Percentiles rank a stretch among this genome's conserved stretches.
phyloP scores from a whole-genome alignment of 169 alveolate species.

The Cryptosporidium sp. region DNA sequence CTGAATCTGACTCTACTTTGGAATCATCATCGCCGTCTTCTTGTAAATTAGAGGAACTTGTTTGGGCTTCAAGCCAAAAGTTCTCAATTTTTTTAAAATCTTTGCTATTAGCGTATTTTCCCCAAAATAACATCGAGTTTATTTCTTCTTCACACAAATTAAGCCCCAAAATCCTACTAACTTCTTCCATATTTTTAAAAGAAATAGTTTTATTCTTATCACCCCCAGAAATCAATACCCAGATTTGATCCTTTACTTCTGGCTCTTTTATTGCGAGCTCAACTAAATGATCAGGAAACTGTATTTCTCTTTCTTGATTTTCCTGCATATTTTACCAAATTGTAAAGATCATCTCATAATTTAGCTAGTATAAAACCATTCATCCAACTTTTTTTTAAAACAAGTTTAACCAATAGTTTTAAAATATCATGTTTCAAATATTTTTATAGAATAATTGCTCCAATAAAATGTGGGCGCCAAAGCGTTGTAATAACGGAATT shows the following conservation, averaged over 20 bases:
- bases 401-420: no score
- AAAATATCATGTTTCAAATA: no score
- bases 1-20: constrained; percentile 8
- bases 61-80: constrained; percentile 2
- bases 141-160: constrained; percentile 25
- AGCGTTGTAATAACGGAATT: background rate
- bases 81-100: constrained; percentile 1
- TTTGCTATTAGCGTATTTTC: constrained; percentile 3
- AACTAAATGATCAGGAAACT: constrained; percentile 2
- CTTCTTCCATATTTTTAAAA: background rate
- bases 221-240: constrained; percentile 34
- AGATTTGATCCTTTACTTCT: constrained; percentile 21
- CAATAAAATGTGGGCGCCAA: background rate
- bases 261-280: constrained; percentile 11
- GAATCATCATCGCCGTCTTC: background rate
- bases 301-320: background rate
- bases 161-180: background rate
- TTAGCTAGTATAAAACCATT: background rate
- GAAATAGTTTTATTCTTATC: constrained; percentile 24
- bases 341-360: background rate
- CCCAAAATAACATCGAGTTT: constrained; percentile 32
- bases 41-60: background rate
- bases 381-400: background rate
- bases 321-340: background rate
- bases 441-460: no score